These are phyloP conservation scores for Cercospora nicotianae DNA, from an alignment of 2,329 filamentous ascomycete genomes.

Conservation along the genomic window DNA sequence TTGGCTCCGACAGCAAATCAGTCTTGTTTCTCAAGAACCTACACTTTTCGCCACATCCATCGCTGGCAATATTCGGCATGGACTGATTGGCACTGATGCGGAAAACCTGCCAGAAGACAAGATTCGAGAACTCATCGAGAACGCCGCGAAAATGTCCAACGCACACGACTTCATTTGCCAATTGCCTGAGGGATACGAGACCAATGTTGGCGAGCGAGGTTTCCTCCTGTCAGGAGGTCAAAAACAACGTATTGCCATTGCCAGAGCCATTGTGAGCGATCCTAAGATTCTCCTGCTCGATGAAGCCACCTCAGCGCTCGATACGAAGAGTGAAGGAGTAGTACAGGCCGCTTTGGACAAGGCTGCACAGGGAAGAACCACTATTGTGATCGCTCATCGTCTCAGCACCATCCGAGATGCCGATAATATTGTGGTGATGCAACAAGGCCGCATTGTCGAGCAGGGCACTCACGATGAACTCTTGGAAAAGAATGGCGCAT, in stretches of 20 bases:
- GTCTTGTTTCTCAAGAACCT: constrained; percentile 90
- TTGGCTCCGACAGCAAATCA: constrained; percentile 90
- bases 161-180: constrained; percentile 85
- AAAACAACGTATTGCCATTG: constrained; percentile 91
- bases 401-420: constrained; percentile 44
- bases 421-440: constrained; percentile 87
- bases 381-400: constrained; percentile 93
- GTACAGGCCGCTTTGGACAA: constrained; percentile 90
- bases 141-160: constrained; percentile 87
- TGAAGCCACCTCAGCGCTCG: constrained; percentile 89
- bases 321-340: constrained; percentile 91
- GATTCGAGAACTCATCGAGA: constrained; percentile 68
- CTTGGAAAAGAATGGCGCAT: constrained; percentile 68
- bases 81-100: constrained; percentile 78
- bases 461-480: constrained; percentile 85
- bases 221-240: constrained; percentile 92
- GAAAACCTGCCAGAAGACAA: constrained; percentile 68
- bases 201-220: constrained; percentile 91
- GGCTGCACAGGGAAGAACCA: constrained; percentile 82
- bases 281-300: constrained; percentile 91
- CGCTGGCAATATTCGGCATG: constrained; percentile 84
- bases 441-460: constrained; percentile 80
- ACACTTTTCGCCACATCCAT: constrained; percentile 88
- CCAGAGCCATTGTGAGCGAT: constrained; percentile 83
- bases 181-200: constrained; percentile 87